Conservation (phyloP, 257 asterid species). For the Leonotis leonurus region DNA sequence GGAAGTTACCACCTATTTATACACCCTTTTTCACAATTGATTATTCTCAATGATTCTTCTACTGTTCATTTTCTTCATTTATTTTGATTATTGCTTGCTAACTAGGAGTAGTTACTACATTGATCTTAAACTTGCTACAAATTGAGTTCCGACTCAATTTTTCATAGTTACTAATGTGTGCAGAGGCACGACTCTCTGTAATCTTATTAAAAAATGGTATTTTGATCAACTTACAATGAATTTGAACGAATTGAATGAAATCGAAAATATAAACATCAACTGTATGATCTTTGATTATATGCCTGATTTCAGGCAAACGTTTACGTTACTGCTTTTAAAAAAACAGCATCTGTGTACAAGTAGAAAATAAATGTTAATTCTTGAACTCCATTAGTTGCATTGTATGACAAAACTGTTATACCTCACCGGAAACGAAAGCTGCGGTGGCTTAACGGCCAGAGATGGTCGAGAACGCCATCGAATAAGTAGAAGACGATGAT, state of each 20-base stretch:
- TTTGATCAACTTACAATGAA: too few species aligned
- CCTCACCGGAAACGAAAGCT: background rate
- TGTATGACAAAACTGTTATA: background rate
- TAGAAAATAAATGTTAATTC: background rate
- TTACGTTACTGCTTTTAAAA: background rate
- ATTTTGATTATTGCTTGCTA: background rate
- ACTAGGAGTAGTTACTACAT: background rate
- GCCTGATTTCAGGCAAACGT: background rate
- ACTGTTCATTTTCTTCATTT: background rate
- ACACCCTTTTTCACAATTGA: background rate
- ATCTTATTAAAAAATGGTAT: too few species aligned
- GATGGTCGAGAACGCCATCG: constrained; percentile 32
- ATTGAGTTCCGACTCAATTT: too few species aligned
- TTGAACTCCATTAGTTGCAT: background rate
- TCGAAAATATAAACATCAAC: background rate
- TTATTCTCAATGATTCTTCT: background rate
- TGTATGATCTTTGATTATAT: too few species aligned
- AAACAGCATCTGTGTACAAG: background rate
- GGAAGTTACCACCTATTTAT: background rate
- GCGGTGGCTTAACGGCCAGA: constrained; percentile 11
- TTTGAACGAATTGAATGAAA: background rate
- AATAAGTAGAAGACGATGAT: constrained; percentile 20
- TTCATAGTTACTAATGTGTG: too few species aligned
- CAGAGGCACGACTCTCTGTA: too few species aligned
- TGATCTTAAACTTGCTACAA: background rate